These are phyloP conservation scores for Eleusine coracana DNA, from an alignment of 176 grass and related monocot genomes.

Conservation along the genomic window DNA sequence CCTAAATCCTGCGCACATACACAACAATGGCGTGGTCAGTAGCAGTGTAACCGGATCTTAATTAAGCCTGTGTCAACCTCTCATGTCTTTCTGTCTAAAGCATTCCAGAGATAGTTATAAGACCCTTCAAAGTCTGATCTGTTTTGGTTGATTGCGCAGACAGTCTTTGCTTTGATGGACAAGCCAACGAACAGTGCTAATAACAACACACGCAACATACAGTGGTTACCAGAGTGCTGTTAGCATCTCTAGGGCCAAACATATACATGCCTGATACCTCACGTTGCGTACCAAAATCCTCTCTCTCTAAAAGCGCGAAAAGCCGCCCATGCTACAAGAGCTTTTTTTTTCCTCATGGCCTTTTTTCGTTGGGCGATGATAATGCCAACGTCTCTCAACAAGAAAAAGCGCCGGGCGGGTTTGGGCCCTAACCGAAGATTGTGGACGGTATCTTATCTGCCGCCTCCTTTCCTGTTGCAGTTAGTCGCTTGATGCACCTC, in stretches of 20 bases:
- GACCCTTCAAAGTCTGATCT: not conserved
- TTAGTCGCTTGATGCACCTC: not conserved
- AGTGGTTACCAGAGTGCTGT: not conserved
- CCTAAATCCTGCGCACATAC: not conserved
- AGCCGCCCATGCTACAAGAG: not conserved
- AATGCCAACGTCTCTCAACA: not conserved
- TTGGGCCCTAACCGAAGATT: not conserved
- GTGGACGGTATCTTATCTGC: not conserved
- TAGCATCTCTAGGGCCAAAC: not conserved
- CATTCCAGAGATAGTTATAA: not conserved
- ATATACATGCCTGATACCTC: constrained; percentile 11
- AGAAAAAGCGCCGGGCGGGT: not conserved
- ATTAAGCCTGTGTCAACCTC: not conserved
- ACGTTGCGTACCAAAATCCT: constrained; percentile 13
- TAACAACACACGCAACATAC: not conserved
- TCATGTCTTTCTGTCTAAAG: not conserved
- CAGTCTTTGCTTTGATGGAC: not conserved
- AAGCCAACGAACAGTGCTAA: not conserved
- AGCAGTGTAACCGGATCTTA: not conserved
- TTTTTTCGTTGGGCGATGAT: constrained; percentile 17
- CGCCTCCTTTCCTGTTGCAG: constrained; percentile 26
- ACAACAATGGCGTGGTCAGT: not conserved
- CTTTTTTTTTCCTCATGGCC: not conserved
- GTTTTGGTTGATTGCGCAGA: not conserved
- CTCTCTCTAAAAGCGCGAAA: not conserved